phyloP scores from a whole-genome alignment of 768 basidiomycete genomes.

The Hericium coralloides region DNA sequence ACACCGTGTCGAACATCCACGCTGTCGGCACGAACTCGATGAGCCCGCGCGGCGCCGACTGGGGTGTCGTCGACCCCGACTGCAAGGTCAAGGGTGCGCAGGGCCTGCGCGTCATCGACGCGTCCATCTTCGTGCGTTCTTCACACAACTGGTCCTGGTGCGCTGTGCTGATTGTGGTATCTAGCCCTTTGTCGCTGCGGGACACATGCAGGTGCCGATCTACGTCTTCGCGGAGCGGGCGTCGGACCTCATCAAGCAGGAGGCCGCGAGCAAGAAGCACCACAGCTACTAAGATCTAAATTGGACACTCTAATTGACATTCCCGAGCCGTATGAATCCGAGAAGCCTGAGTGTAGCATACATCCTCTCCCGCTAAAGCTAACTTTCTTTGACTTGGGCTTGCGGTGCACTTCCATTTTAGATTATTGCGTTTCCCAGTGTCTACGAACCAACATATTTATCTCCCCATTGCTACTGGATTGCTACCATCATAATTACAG shows the following conservation, averaged over 20 bases:
- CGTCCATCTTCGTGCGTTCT: slow-evolving; percentile 3
- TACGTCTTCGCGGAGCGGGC: background rate
- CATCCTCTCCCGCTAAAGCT: no score
- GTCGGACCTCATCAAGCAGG: background rate
- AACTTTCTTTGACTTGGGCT: no score
- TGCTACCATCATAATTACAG: no score
- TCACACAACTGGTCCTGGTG: background rate
- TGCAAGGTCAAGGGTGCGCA: slow-evolving; percentile 5
- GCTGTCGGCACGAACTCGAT: slow-evolving; percentile 5
- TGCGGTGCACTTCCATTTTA: no score
- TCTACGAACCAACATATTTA: no score
- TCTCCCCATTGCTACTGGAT: no score
- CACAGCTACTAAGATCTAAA: no score
- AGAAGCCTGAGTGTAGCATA: no score
- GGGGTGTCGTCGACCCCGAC: slow-evolving; percentile 10
- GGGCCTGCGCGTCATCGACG: slow-evolving; percentile 10
- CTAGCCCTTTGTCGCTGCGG: background rate
- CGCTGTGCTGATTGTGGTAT: background rate
- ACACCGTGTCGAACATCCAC: slow-evolving; percentile 4
- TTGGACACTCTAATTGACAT: no score
- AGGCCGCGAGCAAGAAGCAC: background rate
- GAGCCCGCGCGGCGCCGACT: background rate
- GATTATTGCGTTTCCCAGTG: no score
- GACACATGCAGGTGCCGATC: background rate
- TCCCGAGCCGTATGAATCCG: no score